A percentile compares a stretch with the other conserved stretches of the same genome.
Conservation (phyloP, 1,284 basidiomycete species). For the Tilletia horrida region DNA sequence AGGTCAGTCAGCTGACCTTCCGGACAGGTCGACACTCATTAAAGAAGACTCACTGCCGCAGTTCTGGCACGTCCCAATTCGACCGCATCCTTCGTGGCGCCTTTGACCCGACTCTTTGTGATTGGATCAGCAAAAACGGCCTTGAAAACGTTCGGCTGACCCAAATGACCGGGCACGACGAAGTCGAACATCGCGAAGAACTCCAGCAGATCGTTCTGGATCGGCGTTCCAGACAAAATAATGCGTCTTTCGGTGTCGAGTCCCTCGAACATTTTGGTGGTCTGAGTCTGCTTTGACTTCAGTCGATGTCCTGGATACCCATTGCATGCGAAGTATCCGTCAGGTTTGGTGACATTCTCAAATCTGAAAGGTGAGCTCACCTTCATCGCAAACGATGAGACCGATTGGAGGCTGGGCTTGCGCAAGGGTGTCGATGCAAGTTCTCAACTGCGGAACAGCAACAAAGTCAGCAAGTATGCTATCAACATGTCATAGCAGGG, state of each 20-base stretch:
- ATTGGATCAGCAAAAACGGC: constrained; percentile 82
- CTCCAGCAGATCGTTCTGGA: constrained; percentile 89
- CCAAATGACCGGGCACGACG: constrained; percentile 83
- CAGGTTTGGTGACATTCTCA: not conserved
- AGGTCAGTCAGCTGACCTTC: not conserved
- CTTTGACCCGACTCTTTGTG: constrained; percentile 76
- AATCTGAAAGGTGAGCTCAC: not conserved
- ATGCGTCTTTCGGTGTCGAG: constrained; percentile 68
- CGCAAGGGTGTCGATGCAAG: constrained; percentile 39
- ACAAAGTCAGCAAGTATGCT: not conserved
- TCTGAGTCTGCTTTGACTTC: constrained; percentile 89
- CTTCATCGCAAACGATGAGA: constrained; percentile 89
- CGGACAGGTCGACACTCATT: too few relatives aligned
- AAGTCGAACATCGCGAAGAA: constrained; percentile 96
- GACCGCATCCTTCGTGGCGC: constrained; percentile 65
- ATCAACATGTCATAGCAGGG: constrained; percentile 50
- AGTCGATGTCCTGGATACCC: constrained; percentile 71
- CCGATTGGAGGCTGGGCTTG: constrained; percentile 70
- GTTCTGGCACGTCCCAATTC: constrained; percentile 67
- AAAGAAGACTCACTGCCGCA: constrained; percentile 55
- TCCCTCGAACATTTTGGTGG: constrained; percentile 79
- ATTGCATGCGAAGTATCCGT: too few relatives aligned
- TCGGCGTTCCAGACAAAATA: constrained; percentile 93
- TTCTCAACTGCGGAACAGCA: constrained; percentile 41
- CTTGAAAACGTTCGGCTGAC: constrained; percentile 45